Base-by-base conservation (phyloP, 2,329 filamentous ascomycete genomes). In the Scleromitrula shiraiana region DNA sequence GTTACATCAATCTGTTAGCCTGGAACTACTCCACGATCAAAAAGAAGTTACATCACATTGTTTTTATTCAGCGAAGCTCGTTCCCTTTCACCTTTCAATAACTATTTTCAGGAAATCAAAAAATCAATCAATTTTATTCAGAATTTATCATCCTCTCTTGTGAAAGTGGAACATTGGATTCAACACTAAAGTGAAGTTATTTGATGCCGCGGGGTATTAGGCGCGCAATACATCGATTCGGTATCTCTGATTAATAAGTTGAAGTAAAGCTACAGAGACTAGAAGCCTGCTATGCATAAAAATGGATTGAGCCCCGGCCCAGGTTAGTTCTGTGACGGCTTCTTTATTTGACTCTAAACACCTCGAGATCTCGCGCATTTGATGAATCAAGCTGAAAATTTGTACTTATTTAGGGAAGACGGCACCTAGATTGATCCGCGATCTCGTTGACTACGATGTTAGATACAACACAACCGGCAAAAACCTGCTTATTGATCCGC, bases 401-500 rank as follows among this genome's bases (percentile, higher is more conserved):
- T 32, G n/a, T 46, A 15, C 8, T 23, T 19, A 39, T 45, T 14
- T 52, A 75, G 73, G 73, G 57, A 76, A 76, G 61, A 71, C 70
- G 53, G 67, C 71, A 46, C 74, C 74, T 26, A 68, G 72, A 49
- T 62, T 74, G 50, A 62, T 71, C 44, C 58, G 66, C 41, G 72
- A 74, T 60, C 56, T 74, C 32, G 56, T 67, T 24, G 62, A 68
- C 50, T 71, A 73, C 53, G 67, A 70, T 54, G 62, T 65, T 23
- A 58, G 59, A 58, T 65, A 68, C 20, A 43, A 23, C 30, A 33
- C 49, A 20, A 55, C 55, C 26, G 71, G 70, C 47, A 70, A 70
- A 54, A 62, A 65, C 32, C 64, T 83, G 42, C 72, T 86, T 39
- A 73, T 75, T 35, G 72, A 79, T 51, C 65, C 74, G 20, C 75